Base-by-base conservation (phyloP, 2,329 filamentous ascomycete genomes). In the Sclerotinia nivalis region DNA sequence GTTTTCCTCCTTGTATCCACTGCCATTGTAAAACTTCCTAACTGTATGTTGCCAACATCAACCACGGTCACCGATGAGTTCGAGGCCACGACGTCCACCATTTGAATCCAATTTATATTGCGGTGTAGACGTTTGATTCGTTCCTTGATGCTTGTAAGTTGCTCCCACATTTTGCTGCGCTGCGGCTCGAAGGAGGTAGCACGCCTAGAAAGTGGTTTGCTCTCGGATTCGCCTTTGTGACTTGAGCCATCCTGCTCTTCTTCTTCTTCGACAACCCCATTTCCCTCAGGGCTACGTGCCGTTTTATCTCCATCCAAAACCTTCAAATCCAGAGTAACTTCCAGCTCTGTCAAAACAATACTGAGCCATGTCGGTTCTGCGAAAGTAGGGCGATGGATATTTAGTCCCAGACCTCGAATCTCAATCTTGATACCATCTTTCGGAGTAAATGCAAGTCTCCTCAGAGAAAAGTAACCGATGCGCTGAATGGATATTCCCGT, bases 351-450 rank as follows among this genome's bases (percentile, higher is more conserved):
- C 71, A 99, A 82, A 12, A 96, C 92, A 65, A 99, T 85, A 79
- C 94, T 98, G 76, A 97, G 84, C 93, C 95, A 98, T 72, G 96
- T 98, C 58, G 96, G 96, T 80, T 98, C 93, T 60, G 95, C 93
- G 81, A 99, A 98, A 8, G 96, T 98, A 18, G 96, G 96, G 6
- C 94, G 89, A 81, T 99, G 96, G 73, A 98, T 81, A 70, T 92
- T 91, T 76, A 99, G 85, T 58, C 96, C 93, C 66, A 99, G 85
- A 65, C 94, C 93, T 65, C 96, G 89, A 69, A 99, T 89, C 80
- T 97, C 93, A 80, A 99, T 88, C 76, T 91, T 91, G 77, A 97
- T 84, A 75, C 96, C 96, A 86, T 97, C 93, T 80, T 87, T 90
- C 40, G 93, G 93, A 20, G 92, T 93, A 80, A 96, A 98, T 70